These are phyloP conservation scores for Bryoglossum gracile DNA, from an alignment of 495 filamentous ascomycete genomes.

Conservation along the genomic window DNA sequence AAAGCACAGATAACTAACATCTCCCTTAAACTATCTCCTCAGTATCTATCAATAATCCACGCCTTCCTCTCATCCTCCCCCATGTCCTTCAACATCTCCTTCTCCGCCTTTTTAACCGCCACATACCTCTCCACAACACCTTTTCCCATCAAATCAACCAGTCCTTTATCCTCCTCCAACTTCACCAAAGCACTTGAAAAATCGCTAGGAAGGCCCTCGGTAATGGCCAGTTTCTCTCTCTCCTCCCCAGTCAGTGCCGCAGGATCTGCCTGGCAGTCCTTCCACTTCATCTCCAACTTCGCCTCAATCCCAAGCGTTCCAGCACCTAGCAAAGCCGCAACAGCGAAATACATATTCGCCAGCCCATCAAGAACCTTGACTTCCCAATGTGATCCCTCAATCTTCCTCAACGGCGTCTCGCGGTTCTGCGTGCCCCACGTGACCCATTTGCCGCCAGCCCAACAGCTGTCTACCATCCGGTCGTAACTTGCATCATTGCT, in stretches of 20 bases:
- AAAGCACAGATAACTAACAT: too few relatives aligned
- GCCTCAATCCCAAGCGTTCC: slow-evolving; percentile 54
- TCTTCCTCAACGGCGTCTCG: slow-evolving; percentile 58
- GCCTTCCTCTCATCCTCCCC: slow-evolving; percentile 7
- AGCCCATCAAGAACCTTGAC: slow-evolving; percentile 62
- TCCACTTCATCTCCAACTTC: slow-evolving; percentile 35
- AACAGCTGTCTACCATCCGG: slow-evolving; percentile 56
- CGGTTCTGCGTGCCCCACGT: slow-evolving; percentile 73
- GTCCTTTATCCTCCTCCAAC: slow-evolving; percentile 36
- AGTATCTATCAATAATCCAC: slow-evolving; percentile 25
- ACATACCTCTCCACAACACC: slow-evolving; percentile 53
- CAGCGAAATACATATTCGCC: slow-evolving; percentile 64
- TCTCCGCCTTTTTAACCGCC: slow-evolving; percentile 51
- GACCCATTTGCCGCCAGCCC: slow-evolving; percentile 70
- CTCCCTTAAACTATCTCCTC: too few relatives aligned
- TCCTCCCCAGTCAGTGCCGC: slow-evolving; percentile 41
- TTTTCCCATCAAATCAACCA: slow-evolving; percentile 41
- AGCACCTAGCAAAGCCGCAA: slow-evolving; percentile 58
- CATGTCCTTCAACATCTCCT: slow-evolving; percentile 32
- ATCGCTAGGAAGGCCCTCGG: slow-evolving; percentile 40
- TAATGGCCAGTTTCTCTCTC: slow-evolving; percentile 46
- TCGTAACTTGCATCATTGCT: slow-evolving; percentile 53
- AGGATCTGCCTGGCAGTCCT: slow-evolving; percentile 54
- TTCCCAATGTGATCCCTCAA: slow-evolving; percentile 61
- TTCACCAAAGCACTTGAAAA: slow-evolving; percentile 46